Percentiles rank a stretch among this genome's conserved stretches.
These are phyloP conservation scores for Trebouxia sp. DNA, from an alignment of 139 green algal genomes.

Conservation along the genomic window DNA sequence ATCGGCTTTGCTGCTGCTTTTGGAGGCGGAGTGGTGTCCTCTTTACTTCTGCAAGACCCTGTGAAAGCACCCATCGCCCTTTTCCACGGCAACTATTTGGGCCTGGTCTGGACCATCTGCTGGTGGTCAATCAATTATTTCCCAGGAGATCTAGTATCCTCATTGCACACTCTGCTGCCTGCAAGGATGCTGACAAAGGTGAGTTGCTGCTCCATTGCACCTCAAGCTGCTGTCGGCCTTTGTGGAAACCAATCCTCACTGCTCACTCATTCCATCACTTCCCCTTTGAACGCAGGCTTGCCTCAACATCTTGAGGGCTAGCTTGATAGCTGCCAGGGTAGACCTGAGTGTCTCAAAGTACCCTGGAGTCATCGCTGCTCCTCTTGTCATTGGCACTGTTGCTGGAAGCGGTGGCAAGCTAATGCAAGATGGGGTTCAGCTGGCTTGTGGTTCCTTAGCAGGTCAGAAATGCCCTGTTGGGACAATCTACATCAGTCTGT, in stretches of 20 bases:
- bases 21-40: conserved; percentile 47
- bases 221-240: neutral
- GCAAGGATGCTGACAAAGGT: conserved; percentile 27
- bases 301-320: conserved; percentile 50
- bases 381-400: conserved; percentile 55
- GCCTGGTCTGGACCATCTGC: conserved; percentile 30
- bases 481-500: neutral
- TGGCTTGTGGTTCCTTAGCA: conserved; percentile 31
- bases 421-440: conserved; percentile 37
- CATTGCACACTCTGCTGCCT: conserved; percentile 30
- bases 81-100: conserved; percentile 44
- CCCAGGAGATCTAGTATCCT: conserved; percentile 27
- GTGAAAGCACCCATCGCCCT: conserved; percentile 37
- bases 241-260: neutral
- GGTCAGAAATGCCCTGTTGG: too few species aligned
- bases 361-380: conserved; percentile 46
- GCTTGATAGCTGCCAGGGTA: conserved; percentile 46
- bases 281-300: conserved; percentile 32
- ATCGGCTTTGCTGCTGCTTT: conserved; percentile 46
- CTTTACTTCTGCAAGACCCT: conserved; percentile 49
- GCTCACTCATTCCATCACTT: neutral
- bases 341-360: conserved; percentile 38
- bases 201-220: too few species aligned
- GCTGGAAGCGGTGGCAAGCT: conserved; percentile 50
- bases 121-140: conserved; percentile 56